Base-by-base conservation (phyloP, 441 rosid species). In the Lepidium campestre region DNA sequence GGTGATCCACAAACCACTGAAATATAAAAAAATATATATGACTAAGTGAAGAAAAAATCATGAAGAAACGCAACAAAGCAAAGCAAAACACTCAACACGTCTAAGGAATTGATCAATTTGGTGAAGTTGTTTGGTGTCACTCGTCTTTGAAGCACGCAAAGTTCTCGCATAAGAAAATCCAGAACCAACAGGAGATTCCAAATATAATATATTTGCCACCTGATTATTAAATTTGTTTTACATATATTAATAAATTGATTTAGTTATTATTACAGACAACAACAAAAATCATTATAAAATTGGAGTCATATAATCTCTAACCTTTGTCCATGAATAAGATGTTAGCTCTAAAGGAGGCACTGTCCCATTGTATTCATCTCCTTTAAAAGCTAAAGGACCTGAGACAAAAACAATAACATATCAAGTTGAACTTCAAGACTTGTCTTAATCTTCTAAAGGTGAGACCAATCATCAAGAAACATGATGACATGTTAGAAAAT, bases 271-370 rank as follows among this genome's bases (percentile, higher is more conserved):
- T 22, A 29, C 4, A 46, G 7, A 68, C 6, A 49, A 17, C n/a
- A n/a, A n/a, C n/a, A n/a, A n/a, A 2, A 29, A 39, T 37, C 18
- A 48, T n/a, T n/a, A n/a, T 40, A 29, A 6, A 32, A 4, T 5
- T 41, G 4, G 27, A n/a, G 29, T 18, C 14, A 18, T 45, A n/a
- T n/a, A n/a, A 0, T 10, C 19, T 34, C 55, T 44, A 23, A 80
- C 97, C 77, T 82, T 79, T 57, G 95, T 80, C 97, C 95, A 88
- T 39, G 97, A 80, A 74, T 67, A 62, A 19, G 91, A 87, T 77
- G 88, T 91, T 31, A 68, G 69, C 45, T 74, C 64, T 61, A 88
- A 62, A n/a, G 83, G 74, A 13, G 97, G 97, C 59, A 86, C 58
- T 76, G 87, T 85, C 13, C 93, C 93, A 52, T 82, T 78, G 68